A percentile compares a stretch with the other conserved stretches of the same genome.
phyloP scores from a whole-genome alignment of 2,329 filamentous ascomycete species.

The Periconia sp. region DNA sequence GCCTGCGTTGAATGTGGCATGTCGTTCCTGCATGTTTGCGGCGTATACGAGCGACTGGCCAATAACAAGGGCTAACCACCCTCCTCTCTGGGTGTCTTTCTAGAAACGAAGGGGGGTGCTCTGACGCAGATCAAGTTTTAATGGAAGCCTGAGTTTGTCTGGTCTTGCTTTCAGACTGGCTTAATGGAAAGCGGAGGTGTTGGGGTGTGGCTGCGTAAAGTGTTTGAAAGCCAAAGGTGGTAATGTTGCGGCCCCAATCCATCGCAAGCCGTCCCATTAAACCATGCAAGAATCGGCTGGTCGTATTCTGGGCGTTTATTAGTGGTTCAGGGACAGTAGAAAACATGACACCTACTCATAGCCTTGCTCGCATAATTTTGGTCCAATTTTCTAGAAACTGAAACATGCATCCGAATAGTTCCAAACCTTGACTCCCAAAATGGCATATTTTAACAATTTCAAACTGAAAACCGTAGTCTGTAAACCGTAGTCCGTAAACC shows the following conservation, averaged over 20 bases:
- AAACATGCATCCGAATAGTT: no score
- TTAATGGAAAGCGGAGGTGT: background rate
- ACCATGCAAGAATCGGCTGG: background rate
- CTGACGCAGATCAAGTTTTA: constrained; percentile 8
- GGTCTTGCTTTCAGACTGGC: background rate
- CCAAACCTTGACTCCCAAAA: no score
- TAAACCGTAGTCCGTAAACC: no score
- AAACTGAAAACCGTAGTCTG: no score
- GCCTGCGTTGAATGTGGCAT: background rate
- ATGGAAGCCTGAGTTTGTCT: background rate
- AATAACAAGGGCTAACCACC: background rate
- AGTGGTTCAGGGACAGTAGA: no score
- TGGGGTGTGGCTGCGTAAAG: background rate
- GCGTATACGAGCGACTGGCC: background rate
- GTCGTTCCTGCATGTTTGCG: background rate
- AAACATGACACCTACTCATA: no score
- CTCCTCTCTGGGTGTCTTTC: background rate
- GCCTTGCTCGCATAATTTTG: background rate
- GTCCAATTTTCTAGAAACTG: no score
- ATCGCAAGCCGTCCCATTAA: background rate
- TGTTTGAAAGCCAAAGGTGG: background rate
- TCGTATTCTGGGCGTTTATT: background rate
- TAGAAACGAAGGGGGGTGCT: background rate
- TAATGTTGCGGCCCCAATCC: background rate
- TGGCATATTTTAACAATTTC: no score